A percentile compares a stretch with the other conserved stretches of the same genome.
Conservation (phyloP, 2,329 filamentous ascomycete species). For the Ascochyta rabiei region DNA sequence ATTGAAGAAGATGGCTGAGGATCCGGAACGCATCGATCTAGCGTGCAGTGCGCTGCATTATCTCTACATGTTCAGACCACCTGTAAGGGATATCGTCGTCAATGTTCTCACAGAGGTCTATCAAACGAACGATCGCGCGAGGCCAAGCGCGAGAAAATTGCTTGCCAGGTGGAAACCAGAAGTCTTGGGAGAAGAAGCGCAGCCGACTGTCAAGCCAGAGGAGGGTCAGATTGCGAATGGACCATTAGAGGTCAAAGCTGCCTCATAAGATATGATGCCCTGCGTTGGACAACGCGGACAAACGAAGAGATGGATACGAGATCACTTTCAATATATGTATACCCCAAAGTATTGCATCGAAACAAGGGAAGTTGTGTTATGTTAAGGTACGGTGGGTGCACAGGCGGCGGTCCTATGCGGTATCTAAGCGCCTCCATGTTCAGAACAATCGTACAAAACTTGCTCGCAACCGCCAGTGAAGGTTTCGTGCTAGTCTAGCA, state of each 20-base stretch:
- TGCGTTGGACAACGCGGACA: too few relatives aligned
- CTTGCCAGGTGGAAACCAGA: constrained; percentile 62
- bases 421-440: background rate
- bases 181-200: constrained; percentile 42
- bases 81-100: constrained; percentile 62
- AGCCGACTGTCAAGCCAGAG: constrained; percentile 31
- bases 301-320: background rate
- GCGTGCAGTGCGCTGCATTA: constrained; percentile 64
- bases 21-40: constrained; percentile 67
- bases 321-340: constrained; percentile 8
- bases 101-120: constrained; percentile 66
- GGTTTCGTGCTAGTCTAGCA: too few relatives aligned
- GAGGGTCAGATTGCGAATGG: constrained; percentile 31
- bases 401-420: background rate
- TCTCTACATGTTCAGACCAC: constrained; percentile 58
- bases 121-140: constrained; percentile 54
- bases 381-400: background rate
- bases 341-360: background rate
- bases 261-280: constrained; percentile 9
- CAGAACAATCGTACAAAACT: background rate
- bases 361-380: background rate
- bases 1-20: constrained; percentile 68
- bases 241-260: constrained; percentile 37
- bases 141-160: constrained; percentile 58
- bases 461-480: background rate